Percentiles rank a stretch among this genome's conserved stretches.
These are phyloP conservation scores for Phaeosphaeria sp. DNA, from an alignment of 2,329 filamentous ascomycete species.

Conservation along the genomic window DNA sequence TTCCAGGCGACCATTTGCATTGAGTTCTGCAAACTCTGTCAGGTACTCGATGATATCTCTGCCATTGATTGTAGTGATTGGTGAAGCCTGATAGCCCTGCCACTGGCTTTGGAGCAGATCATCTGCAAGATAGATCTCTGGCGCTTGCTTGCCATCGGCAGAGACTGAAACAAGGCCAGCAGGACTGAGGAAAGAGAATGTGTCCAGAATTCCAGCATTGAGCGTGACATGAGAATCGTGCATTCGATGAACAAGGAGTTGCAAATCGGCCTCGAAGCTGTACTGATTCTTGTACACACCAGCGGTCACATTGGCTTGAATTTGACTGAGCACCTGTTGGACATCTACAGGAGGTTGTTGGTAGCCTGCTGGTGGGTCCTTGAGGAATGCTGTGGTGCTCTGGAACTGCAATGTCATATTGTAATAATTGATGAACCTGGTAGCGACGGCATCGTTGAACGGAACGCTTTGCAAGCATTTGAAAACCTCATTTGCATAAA, in stretches of 20 bases:
- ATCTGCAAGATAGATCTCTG: conserved; percentile 42
- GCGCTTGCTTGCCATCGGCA: conserved; percentile 28
- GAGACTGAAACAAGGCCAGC: conserved; percentile 33
- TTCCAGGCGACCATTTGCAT: conserved; percentile 48
- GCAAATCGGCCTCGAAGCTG: conserved; percentile 47
- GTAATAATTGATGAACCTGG: conserved; percentile 53
- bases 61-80: conserved; percentile 36
- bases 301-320: conserved; percentile 30
- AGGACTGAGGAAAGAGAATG: conserved; percentile 34
- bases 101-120: conserved; percentile 31
- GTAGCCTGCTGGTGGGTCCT: conserved; percentile 49
- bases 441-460: conserved; percentile 53
- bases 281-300: conserved; percentile 47
- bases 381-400: conserved; percentile 51
- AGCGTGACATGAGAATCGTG: conserved; percentile 44
- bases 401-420: conserved; percentile 56
- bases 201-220: conserved; percentile 31
- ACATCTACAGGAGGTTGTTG: conserved; percentile 51
- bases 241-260: conserved; percentile 32
- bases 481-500: conserved; percentile 15
- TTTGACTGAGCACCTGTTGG: conserved; percentile 28
- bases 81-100: conserved; percentile 27
- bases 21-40: conserved; percentile 27
- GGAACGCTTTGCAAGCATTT: conserved; percentile 54
- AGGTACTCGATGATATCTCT: conserved; percentile 31